phyloP scores from a whole-genome alignment of 352 stramenopile genomes.

The Phytophthora quininea region DNA sequence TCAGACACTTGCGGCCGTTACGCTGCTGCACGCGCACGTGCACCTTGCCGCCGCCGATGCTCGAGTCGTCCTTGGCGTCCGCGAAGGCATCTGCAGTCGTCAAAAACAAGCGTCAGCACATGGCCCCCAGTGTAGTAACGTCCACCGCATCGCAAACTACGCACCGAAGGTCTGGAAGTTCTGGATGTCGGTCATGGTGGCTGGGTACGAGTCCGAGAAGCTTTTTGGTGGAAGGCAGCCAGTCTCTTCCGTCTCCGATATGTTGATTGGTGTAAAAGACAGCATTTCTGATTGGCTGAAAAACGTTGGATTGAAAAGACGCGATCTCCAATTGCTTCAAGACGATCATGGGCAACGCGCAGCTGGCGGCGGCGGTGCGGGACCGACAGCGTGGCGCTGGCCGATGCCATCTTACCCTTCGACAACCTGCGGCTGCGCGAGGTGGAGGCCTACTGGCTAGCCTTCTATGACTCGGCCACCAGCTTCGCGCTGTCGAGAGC shows the following conservation, averaged over 20 bases:
- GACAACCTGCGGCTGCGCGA: constrained; percentile 73
- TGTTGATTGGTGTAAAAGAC: constrained; percentile 33
- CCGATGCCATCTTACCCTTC: constrained; percentile 70
- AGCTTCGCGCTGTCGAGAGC: constrained; percentile 69
- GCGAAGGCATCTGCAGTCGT: constrained; percentile 79
- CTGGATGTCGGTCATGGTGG: constrained; percentile 84
- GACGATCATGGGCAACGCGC: constrained; percentile 60
- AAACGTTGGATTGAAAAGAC: constrained; percentile 39
- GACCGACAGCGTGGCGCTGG: constrained; percentile 53
- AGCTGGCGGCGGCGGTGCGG: constrained; percentile 55
- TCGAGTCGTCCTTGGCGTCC: constrained; percentile 88
- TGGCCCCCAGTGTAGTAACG: background rate
- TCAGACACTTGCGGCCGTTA: constrained; percentile 99
- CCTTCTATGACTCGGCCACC: constrained; percentile 81
- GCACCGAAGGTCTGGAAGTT: constrained; percentile 90
- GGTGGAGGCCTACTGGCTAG: constrained; percentile 85
- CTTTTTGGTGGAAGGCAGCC: constrained; percentile 44
- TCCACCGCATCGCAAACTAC: constrained; percentile 16
- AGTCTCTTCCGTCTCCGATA: constrained; percentile 9
- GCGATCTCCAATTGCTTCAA: constrained; percentile 11
- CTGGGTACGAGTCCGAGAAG: constrained; percentile 33
- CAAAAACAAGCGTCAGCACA: constrained; percentile 21
- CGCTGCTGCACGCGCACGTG: constrained; percentile 99
- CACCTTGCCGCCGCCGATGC: constrained; percentile 89
- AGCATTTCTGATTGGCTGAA: constrained; percentile 27